Evolutionary conservation across 306 rosid genomes (phyloP), one percentile per base, ranked within the genome.

Genomic region (Quercus agrifolia): DNA sequence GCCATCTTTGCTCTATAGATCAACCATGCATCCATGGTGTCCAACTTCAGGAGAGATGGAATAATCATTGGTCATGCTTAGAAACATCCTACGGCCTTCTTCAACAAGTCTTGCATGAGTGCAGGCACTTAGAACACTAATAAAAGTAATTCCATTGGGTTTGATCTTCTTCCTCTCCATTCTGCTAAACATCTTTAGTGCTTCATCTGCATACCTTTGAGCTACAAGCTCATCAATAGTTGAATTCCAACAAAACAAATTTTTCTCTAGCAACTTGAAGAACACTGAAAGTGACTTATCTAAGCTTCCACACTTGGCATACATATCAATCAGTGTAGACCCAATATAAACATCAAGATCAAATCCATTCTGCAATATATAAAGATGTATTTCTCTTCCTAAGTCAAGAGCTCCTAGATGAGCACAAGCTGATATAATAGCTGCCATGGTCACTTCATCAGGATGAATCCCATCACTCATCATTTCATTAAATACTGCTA

Each of bases 21-120:
- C 94, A 75, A 92, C 86, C 92, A 94, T 88, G 79, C 97, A 94
- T 56, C 97, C 98, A 38, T 92, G 88, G 87, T 94, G 98, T 74
- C 86, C 91, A 38, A 86, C 84, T 69, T 74, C 75, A 12, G 93
- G 97, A 73, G 56, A 28, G 56, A 88, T 82, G 66, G 81, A 70
- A 68, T 90, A 91, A 56, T 89, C 88, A 41, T 61, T 62, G 66
- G 30, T 79, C 97, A 91, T 90, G 80, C 96, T 90, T 52, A 13
- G 70, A 82, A 89, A 94, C 77, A 83, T 77, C 44, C 18, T 41
- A 55, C 76, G 86, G 10, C 98, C 96, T 76, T 94, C 97, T 38
- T 89, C 81, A 31, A 94, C 78, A 41, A 90, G 83, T 74, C 97
- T 93, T 10, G 88, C 92, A 78, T 94, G 98, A 63, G 92, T 85